These are phyloP conservation scores for Aethionema arabicum DNA, from an alignment of 345 rosid species.

Conservation along the genomic window DNA sequence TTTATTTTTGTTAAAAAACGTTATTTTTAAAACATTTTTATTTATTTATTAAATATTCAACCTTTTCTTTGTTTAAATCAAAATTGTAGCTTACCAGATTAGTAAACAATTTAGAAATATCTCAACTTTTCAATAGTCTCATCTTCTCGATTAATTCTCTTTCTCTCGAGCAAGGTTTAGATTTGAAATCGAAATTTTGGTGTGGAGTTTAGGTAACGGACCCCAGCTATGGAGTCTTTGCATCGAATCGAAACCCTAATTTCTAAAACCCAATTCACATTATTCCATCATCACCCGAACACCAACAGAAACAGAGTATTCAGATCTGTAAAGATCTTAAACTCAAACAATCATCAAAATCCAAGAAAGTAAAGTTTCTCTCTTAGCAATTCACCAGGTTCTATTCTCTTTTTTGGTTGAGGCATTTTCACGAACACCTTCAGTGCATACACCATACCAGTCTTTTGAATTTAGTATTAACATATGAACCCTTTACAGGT, in stretches of 20 bases:
- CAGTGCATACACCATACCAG: conserved; percentile 6
- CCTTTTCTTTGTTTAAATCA: no score
- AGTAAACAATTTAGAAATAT: no score
- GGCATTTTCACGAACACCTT: conserved; percentile 42
- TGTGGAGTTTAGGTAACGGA: no score
- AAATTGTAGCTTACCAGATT: no score
- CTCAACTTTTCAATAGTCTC: no score
- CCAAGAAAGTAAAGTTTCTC: conserved; percentile 28
- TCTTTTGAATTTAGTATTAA: not conserved
- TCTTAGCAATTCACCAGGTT: not conserved
- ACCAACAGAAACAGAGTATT: conserved; percentile 14
- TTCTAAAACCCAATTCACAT: not conserved
- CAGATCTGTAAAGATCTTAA: conserved; percentile 26
- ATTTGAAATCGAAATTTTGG: not conserved
- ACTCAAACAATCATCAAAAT: not conserved
- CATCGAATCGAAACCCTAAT: conserved; percentile 16
- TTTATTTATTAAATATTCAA: no score
- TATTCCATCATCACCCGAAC: conserved; percentile 8
- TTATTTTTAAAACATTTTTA: no score
- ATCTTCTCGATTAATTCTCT: no score
- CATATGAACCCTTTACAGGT: conserved; percentile 36
- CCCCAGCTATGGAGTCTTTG: conserved; percentile 25
- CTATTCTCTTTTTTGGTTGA: conserved; percentile 9
- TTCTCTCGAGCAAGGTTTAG: no score
- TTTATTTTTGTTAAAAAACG: no score